Percentiles rank a stretch among this genome's conserved stretches.
phyloP scores from a whole-genome alignment of 768 basidiomycete genomes.

The Termitomyces sp. region DNA sequence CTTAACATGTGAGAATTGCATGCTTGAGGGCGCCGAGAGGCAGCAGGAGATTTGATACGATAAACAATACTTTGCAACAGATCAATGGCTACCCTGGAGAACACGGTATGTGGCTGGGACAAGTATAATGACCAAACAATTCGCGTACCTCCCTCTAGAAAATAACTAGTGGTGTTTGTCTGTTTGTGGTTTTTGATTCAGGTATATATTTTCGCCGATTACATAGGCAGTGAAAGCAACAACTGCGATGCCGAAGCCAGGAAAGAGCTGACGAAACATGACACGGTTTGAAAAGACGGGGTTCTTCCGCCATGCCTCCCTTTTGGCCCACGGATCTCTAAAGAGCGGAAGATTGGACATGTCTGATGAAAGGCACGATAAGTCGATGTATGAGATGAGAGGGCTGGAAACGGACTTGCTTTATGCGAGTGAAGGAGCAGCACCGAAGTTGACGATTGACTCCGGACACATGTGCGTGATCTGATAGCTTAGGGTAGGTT shows the following conservation, averaged over 20 bases:
- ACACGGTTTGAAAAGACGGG: conserved; percentile 82
- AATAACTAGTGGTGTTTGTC: conserved; percentile 21
- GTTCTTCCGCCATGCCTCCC: conserved; percentile 88
- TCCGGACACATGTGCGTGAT: conserved; percentile 23
- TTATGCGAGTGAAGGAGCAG: conserved; percentile 7
- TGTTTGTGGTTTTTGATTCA: conserved; percentile 27
- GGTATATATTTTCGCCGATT: conserved; percentile 68
- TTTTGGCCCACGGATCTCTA: conserved; percentile 92
- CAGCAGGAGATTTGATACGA: not conserved
- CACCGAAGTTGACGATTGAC: not conserved
- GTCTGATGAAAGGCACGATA: conserved; percentile 11
- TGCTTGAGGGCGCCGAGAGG: not conserved
- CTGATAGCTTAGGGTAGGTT: conserved; percentile 54
- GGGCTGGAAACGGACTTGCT: conserved; percentile 4
- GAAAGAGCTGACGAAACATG: conserved; percentile 90
- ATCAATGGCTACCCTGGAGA: not conserved
- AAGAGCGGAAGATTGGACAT: conserved; percentile 71
- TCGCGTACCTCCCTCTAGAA: conserved; percentile 7
- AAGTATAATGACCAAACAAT: not conserved
- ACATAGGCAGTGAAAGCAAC: conserved; percentile 93
- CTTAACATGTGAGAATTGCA: not conserved
- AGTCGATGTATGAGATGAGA: conserved; percentile 7
- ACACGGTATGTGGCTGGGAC: not conserved
- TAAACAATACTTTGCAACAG: not conserved
- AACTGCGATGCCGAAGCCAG: conserved; percentile 90